Conservation (phyloP, 78 protist genomes). For the Dictyostelium intermedium region DNA sequence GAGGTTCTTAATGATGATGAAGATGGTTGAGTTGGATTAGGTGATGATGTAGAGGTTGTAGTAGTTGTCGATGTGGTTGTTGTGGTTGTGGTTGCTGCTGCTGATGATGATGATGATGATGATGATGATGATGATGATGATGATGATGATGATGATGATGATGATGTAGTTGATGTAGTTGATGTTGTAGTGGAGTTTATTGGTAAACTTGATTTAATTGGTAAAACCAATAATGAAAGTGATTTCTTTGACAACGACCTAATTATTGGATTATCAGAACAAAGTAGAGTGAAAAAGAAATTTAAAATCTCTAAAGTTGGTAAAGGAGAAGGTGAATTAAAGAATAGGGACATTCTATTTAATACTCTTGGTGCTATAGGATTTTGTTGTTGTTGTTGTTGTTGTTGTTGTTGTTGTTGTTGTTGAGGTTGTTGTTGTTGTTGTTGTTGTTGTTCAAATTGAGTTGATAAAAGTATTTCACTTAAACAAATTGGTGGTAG, state of each 20-base stretch:
- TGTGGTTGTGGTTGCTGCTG: not conserved
- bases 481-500: slow-evolving; percentile 66
- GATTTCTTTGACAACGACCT: slow-evolving; percentile 24
- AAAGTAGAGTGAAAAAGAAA: slow-evolving; percentile 41
- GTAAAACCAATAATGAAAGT: not conserved
- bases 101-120: too few relatives aligned
- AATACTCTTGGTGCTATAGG: not conserved
- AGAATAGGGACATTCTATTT: slow-evolving; percentile 9
- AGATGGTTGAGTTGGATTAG: not conserved
- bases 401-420: not conserved
- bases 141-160: not conserved
- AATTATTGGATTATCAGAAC: not conserved
- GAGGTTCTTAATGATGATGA: not conserved
- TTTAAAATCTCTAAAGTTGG: slow-evolving; percentile 59
- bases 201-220: not conserved
- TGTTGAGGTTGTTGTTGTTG: not conserved
- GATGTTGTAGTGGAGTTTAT: not conserved
- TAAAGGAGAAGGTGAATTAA: slow-evolving; percentile 2
- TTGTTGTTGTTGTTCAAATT: not conserved
- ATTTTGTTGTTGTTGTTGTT: not conserved
- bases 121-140: too few relatives aligned
- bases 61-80: not conserved
- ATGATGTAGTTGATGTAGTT: not conserved
- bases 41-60: not conserved
- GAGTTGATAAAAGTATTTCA: slow-evolving; percentile 44